Conservation (phyloP, 176 grass and related monocot genomes). For the Tillandsia fasciculata region DNA sequence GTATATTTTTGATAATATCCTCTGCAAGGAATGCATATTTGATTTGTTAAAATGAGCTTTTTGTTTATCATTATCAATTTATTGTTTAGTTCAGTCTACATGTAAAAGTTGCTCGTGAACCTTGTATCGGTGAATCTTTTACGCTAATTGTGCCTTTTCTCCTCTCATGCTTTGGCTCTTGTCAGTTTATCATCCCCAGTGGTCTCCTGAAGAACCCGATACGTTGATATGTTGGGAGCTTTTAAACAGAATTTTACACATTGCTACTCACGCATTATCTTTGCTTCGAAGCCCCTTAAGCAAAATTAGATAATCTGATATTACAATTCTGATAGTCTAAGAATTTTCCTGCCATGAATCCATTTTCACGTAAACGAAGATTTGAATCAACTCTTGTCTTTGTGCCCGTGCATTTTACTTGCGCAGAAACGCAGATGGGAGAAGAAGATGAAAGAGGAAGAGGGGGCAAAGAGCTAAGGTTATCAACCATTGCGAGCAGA, state of each 20-base stretch:
- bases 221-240: too few relatives aligned
- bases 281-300: too few relatives aligned
- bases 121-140: not conserved
- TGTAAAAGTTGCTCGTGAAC: not conserved
- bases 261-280: too few relatives aligned
- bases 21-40: too few relatives aligned
- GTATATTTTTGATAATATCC: too few relatives aligned
- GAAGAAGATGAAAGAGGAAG: slow-evolving; percentile 93
- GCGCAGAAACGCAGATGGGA: slow-evolving; percentile 79
- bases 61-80: too few relatives aligned
- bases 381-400: slow-evolving; percentile 12
- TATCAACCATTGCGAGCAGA: not conserved
- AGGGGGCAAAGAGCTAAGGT: slow-evolving; percentile 23
- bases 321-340: too few relatives aligned
- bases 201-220: too few relatives aligned
- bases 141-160: not conserved
- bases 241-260: too few relatives aligned
- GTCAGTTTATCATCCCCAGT: not conserved
- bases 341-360: too few relatives aligned
- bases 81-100: not conserved
- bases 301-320: too few relatives aligned
- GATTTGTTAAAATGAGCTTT: too few relatives aligned
- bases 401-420: slow-evolving; percentile 10
- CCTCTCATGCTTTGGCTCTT: not conserved
- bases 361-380: not conserved